Evolutionary conservation across 257 asterid genomes (phyloP), one percentile per base, ranked within the genome.

Genomic region (Solanum pimpinellifolium): DNA sequence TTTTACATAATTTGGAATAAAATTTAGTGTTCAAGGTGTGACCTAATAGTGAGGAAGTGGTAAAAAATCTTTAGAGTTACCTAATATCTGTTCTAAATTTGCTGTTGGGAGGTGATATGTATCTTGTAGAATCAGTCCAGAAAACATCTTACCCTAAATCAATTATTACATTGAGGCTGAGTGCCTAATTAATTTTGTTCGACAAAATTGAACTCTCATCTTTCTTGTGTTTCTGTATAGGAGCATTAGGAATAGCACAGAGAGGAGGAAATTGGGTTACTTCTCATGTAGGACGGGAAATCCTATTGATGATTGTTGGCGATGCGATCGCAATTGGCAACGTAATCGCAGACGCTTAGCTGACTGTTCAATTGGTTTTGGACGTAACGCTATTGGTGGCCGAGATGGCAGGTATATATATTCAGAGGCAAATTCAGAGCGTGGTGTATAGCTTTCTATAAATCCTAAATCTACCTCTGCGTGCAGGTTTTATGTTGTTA

Each of bases 221-320:
- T 56, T 85, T 27, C 39, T 78, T 80, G 56, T 83, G 44, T 94
- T 27, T 25, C 46, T 80, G 56, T 83, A 59, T 94, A 96, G 99
- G 93, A 88, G 92, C 14, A 93, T 90, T 69, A 90, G 89, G 41
- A 96, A 96, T 90, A 92, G 93, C 91, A 96, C 97, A 1, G 95
- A 93, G 76, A 91, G 98, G 86, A 91, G 99, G 66, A 95, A 92
- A n/a, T 86, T 96, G 35, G 98, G 97, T 4, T 96, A 86, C 91
- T 93, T 96, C 92, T 90, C 97, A 9, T 94, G 99, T 87, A 94
- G 86, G 8, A 92, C 93, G 3, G 98, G 98, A 4, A 96, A 96
- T 87, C 98, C 99, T 0, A 94, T 96, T 15, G 99, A 96, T 88
- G 97, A 94, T 80, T 96, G 99, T 87, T 96, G 99, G 99, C 93